phyloP scores from a whole-genome alignment of 257 asterid species.

The Echites panduratus region DNA sequence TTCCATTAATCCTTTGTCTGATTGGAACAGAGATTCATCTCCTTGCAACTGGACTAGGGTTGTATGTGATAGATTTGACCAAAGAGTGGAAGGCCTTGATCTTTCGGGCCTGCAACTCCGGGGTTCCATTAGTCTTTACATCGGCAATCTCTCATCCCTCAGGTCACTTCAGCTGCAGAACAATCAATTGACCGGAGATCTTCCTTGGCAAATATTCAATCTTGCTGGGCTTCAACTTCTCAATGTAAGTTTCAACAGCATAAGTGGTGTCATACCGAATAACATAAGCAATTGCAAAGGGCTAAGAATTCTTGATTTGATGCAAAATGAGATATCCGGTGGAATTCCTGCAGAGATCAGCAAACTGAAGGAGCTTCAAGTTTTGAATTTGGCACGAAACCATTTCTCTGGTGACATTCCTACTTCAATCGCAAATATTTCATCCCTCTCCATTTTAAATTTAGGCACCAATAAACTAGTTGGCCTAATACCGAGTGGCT shows the following conservation, averaged over 20 bases:
- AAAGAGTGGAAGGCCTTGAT: slow-evolving; percentile 31
- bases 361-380: slow-evolving; percentile 29
- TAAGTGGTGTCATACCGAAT: slow-evolving; percentile 36
- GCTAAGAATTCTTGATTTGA: slow-evolving; percentile 32
- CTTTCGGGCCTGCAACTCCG: slow-evolving; percentile 37
- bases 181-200: slow-evolving; percentile 36
- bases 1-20: slow-evolving; percentile 30
- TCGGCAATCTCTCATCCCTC: slow-evolving; percentile 52
- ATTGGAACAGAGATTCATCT: slow-evolving; percentile 36
- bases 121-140: slow-evolving; percentile 44
- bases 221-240: slow-evolving; percentile 29
- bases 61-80: slow-evolving; percentile 28
- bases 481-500: slow-evolving; percentile 33
- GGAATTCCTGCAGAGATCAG: slow-evolving; percentile 32
- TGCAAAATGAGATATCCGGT: slow-evolving; percentile 44
- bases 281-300: slow-evolving; percentile 32
- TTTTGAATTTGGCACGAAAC: slow-evolving; percentile 39
- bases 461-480: slow-evolving; percentile 30
- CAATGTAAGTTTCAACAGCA: slow-evolving; percentile 32
- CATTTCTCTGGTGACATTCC: slow-evolving; percentile 45
- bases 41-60: slow-evolving; percentile 69
- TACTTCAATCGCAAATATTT: slow-evolving; percentile 34
- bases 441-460: slow-evolving; percentile 22
- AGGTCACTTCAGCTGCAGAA: slow-evolving; percentile 43
- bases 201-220: slow-evolving; percentile 40